Percentiles rank a stretch among this genome's conserved stretches.
phyloP scores from a whole-genome alignment of 2,329 filamentous ascomycete genomes.

The Hypoxylon sp. region DNA sequence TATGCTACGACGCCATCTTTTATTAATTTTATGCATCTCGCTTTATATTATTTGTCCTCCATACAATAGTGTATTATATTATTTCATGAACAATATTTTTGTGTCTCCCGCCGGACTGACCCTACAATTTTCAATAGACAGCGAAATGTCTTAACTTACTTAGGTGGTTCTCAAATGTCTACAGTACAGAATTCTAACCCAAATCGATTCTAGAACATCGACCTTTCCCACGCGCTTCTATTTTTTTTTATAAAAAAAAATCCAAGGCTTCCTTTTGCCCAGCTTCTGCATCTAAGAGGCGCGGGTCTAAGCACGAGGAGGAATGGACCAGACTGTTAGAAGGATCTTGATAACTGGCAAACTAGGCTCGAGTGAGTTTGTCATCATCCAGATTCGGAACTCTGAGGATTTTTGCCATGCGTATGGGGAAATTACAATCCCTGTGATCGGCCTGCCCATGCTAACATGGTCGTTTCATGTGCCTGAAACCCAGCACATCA shows the following conservation, averaged over 20 bases:
- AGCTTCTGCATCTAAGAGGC: slow-evolving; percentile 23
- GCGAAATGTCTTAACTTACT: slow-evolving; percentile 7
- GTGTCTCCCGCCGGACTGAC: background rate
- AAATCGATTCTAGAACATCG: slow-evolving; percentile 6
- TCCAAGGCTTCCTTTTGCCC: slow-evolving; percentile 2
- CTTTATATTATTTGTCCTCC: background rate
- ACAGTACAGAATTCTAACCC: background rate
- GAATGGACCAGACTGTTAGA: slow-evolving; percentile 15
- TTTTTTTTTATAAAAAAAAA: background rate
- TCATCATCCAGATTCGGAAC: slow-evolving; percentile 39
- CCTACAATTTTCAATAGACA: background rate
- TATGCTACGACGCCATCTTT: slow-evolving; percentile 1
- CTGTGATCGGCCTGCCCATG: slow-evolving; percentile 43
- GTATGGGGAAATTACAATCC: slow-evolving; percentile 41
- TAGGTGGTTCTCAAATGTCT: background rate
- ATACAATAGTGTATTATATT: background rate
- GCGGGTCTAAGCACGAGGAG: slow-evolving; percentile 3
- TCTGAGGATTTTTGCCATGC: slow-evolving; percentile 36
- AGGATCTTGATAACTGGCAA: slow-evolving; percentile 29
- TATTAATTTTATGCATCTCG: slow-evolving; percentile 19
- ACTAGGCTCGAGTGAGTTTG: slow-evolving; percentile 13
- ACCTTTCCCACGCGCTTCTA: background rate
- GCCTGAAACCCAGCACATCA: slow-evolving; percentile 46
- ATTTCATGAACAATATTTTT: background rate
- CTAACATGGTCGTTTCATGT: slow-evolving; percentile 47